These are phyloP conservation scores for Orychophragmus violaceus DNA, from an alignment of 345 rosid species.

Conservation along the genomic window DNA sequence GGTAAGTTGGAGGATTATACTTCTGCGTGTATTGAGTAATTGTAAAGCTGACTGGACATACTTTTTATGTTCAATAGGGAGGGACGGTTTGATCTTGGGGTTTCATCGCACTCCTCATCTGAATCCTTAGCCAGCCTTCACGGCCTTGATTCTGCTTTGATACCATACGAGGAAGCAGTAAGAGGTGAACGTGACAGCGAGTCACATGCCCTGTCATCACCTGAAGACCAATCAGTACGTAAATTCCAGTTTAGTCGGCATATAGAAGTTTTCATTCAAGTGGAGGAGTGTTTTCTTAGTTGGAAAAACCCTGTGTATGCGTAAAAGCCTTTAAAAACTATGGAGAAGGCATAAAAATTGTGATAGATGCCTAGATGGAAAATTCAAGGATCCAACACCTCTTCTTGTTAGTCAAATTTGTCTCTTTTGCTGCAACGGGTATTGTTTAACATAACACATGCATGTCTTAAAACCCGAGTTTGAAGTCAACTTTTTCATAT, in stretches of 20 bases:
- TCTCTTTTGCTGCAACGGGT: neutral
- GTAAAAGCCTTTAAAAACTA: neutral
- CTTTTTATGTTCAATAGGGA: conserved; percentile 2
- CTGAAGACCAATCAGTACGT: conserved; percentile 22
- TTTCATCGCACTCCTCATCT: conserved; percentile 7
- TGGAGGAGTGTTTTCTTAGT: neutral
- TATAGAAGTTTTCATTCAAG: neutral
- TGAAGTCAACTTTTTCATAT: neutral
- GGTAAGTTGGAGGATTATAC: conserved; percentile 32
- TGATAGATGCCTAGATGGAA: neutral
- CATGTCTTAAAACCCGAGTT: neutral
- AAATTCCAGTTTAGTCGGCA: neutral
- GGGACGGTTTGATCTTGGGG: conserved; percentile 13
- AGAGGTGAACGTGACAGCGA: neutral
- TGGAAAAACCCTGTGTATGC: neutral
- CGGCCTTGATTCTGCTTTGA: conserved; percentile 15
- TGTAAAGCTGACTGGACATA: neutral
- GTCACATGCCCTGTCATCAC: conserved; percentile 1
- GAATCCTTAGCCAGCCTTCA: conserved; percentile 24
- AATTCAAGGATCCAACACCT: neutral
- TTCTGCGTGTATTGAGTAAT: conserved; percentile 13
- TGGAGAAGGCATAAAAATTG: neutral
- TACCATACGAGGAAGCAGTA: conserved; percentile 11
- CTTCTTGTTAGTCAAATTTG: neutral
- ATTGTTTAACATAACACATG: neutral